phyloP scores from a whole-genome alignment of 345 rosid species.

The Gossypium mustelinum region DNA sequence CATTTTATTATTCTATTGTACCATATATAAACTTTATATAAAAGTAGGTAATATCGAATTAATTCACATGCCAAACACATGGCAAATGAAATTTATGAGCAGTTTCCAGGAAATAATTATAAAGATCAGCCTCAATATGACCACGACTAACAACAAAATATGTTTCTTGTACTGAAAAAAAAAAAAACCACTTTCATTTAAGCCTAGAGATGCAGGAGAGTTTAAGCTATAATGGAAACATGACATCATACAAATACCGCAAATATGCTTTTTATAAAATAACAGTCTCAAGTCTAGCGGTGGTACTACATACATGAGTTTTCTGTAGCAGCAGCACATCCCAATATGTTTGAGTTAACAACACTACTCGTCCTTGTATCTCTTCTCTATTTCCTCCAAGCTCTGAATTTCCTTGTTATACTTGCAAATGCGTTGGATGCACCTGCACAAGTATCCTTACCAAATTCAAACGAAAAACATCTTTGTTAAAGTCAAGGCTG shows the following conservation, averaged over 20 bases:
- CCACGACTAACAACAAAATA: no score
- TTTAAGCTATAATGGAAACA: neutral
- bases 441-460: conserved; percentile 44
- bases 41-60: no score
- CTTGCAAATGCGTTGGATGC: conserved; percentile 70
- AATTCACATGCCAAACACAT: no score
- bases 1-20: no score
- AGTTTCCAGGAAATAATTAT: no score
- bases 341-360: neutral
- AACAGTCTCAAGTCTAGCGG: neutral
- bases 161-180: no score
- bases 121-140: no score
- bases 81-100: no score
- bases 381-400: conserved; percentile 79
- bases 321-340: neutral
- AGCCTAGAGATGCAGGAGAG: no score
- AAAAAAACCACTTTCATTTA: no score
- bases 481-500: neutral
- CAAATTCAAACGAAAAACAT: neutral
- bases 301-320: neutral
- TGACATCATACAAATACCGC: neutral
- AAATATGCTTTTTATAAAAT: neutral
- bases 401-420: conserved; percentile 63
- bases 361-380: conserved; percentile 56
- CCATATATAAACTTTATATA: no score